Percentiles rank a stretch among this genome's conserved stretches.
Conservation (phyloP, 2,329 filamentous ascomycete species). For the Leptographium radiaticola region DNA sequence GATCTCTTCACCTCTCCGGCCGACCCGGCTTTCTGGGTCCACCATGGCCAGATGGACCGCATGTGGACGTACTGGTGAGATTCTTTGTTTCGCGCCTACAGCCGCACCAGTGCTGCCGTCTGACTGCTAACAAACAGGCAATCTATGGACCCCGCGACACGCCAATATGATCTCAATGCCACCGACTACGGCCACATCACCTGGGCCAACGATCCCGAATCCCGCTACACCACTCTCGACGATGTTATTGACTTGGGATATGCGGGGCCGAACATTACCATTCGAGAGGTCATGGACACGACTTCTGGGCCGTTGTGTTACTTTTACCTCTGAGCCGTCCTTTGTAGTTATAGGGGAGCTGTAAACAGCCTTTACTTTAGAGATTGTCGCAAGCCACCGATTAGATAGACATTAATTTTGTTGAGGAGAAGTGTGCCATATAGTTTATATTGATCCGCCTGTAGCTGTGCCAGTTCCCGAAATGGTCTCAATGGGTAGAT, state of each 20-base stretch:
- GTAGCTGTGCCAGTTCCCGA: too few species aligned
- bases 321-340: slow-evolving; percentile 11
- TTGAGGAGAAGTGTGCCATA: too few species aligned
- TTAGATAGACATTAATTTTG: too few species aligned
- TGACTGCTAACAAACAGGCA: slow-evolving; percentile 7
- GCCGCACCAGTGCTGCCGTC: neutral
- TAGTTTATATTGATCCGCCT: too few species aligned
- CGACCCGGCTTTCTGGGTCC: slow-evolving; percentile 13
- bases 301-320: slow-evolving; percentile 17
- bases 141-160: slow-evolving; percentile 10
- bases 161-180: slow-evolving; percentile 15
- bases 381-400: too few species aligned
- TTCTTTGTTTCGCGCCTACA: too few species aligned
- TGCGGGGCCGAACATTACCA: slow-evolving; percentile 14
- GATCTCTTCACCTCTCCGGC: slow-evolving; percentile 16
- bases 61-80: slow-evolving; percentile 7
- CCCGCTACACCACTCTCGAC: slow-evolving; percentile 12
- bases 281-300: slow-evolving; percentile 17
- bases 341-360: too few species aligned
- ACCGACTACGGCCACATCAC: slow-evolving; percentile 17
- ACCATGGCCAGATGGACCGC: slow-evolving; percentile 10
- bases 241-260: slow-evolving; percentile 20
- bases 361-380: too few species aligned
- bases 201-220: slow-evolving; percentile 17
- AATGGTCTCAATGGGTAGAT: too few species aligned